phyloP scores from a whole-genome alignment of 805 yeast genomes.

The Candida golubevii region DNA sequence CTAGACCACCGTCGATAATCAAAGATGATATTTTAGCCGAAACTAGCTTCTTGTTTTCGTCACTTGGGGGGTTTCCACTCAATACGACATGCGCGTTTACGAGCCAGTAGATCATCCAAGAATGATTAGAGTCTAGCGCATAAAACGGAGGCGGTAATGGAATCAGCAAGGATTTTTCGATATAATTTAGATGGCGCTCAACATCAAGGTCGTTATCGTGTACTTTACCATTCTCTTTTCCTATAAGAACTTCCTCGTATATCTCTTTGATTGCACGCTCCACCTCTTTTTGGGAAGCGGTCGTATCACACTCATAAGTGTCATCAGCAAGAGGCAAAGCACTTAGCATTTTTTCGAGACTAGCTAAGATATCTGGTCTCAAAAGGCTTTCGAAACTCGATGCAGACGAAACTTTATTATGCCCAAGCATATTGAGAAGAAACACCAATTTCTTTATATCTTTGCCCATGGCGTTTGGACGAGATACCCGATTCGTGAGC shows the following conservation, averaged over 20 bases:
- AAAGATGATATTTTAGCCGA: slow-evolving; percentile 24
- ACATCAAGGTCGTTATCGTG: slow-evolving; percentile 12
- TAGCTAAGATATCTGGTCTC: slow-evolving; percentile 7
- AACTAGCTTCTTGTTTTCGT: slow-evolving; percentile 6
- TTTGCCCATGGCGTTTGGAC: slow-evolving; percentile 4
- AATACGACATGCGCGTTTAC: slow-evolving; percentile 41
- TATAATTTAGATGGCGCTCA: slow-evolving; percentile 41
- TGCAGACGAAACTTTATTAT: slow-evolving; percentile 1
- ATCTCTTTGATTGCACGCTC: slow-evolving; percentile 26
- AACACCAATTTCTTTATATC: slow-evolving; percentile 9
- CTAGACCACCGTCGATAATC: slow-evolving; percentile 28
- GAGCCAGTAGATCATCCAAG: slow-evolving; percentile 90
- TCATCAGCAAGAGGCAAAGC: slow-evolving; percentile 13
- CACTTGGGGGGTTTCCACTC: slow-evolving; percentile 9
- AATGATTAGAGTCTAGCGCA: slow-evolving; percentile 80
- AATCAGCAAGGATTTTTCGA: slow-evolving; percentile 35
- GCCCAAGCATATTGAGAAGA: slow-evolving; percentile 10
- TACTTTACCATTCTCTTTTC: slow-evolving; percentile 5
- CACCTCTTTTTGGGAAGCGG: slow-evolving; percentile 32
- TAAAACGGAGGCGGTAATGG: slow-evolving; percentile 49
- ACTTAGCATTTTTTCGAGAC: slow-evolving; percentile 10
- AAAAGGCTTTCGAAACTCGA: slow-evolving; percentile 16
- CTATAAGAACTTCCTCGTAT: slow-evolving; percentile 22
- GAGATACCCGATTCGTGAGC: slow-evolving; percentile 4
- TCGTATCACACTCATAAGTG: slow-evolving; percentile 31